Conservation (phyloP, 2,329 filamentous ascomycete species). For the Penicillium janthinellum region DNA sequence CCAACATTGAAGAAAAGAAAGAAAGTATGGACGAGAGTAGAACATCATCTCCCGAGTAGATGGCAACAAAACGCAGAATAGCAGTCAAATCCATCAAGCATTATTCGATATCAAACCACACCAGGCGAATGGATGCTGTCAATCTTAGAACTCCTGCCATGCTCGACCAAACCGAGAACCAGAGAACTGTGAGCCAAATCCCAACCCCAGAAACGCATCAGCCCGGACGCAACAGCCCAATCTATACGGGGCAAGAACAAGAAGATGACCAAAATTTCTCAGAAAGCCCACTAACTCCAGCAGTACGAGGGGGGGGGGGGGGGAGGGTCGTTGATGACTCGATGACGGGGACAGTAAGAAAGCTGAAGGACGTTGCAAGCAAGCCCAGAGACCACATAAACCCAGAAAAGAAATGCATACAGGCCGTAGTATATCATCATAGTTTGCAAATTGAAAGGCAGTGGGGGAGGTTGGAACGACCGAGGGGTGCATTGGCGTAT, state of each 20-base stretch:
- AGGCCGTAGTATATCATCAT: neutral
- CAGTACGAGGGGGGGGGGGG: conserved; percentile 8
- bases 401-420: neutral
- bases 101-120: conserved; percentile 16
- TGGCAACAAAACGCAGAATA: conserved; percentile 7
- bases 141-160: conserved; percentile 30
- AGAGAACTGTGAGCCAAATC: conserved; percentile 12
- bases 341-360: conserved; percentile 7
- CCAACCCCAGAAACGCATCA: conserved; percentile 12
- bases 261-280: conserved; percentile 8
- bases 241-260: conserved; percentile 18
- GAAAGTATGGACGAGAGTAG: neutral
- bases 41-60: conserved; percentile 37
- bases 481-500: neutral
- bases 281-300: conserved; percentile 21
- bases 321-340: neutral
- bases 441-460: neutral
- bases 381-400: conserved; percentile 4
- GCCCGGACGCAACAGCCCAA: conserved; percentile 11
- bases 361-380: neutral
- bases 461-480: neutral
- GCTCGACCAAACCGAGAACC: conserved; percentile 24
- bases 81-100: conserved; percentile 10
- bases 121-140: conserved; percentile 21
- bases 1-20: conserved; percentile 4